Percentiles rank a stretch among this genome's conserved stretches.
phyloP scores from a whole-genome alignment of 352 stramenopile genomes.

The Phytopythium chamaehyphon region DNA sequence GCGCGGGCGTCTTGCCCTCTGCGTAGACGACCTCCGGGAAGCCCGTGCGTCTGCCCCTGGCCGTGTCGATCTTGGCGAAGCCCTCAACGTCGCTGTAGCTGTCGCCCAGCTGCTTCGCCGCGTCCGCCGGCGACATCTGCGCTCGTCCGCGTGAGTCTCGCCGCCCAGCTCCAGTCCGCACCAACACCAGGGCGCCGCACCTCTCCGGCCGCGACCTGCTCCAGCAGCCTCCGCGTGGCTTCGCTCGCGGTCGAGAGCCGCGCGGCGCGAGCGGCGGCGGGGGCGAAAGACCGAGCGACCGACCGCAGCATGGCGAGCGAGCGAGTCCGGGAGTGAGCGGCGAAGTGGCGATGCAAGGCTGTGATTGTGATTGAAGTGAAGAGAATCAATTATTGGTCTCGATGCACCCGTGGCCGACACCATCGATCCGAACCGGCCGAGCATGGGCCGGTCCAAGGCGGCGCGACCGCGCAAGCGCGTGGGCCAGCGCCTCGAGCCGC shows the following conservation, averaged over 20 bases:
- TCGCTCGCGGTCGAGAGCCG: not conserved
- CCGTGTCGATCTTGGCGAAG: conserved; percentile 89
- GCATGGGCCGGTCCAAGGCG: conserved; percentile 37
- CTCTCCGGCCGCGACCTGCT: conserved; percentile 1
- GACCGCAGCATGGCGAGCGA: not conserved
- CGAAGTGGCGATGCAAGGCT: not conserved
- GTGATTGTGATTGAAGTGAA: conserved; percentile 8
- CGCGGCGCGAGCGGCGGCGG: not conserved
- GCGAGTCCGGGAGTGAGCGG: not conserved
- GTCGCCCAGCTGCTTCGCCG: conserved; percentile 14
- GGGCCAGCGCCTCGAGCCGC: conserved; percentile 12
- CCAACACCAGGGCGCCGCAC: not conserved
- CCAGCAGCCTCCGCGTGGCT: not conserved
- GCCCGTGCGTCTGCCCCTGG: conserved; percentile 80
- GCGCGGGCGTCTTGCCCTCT: conserved; percentile 89
- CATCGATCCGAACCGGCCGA: too few species aligned
- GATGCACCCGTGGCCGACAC: too few species aligned
- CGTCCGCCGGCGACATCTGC: conserved; percentile 23
- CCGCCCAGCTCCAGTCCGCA: too few species aligned
- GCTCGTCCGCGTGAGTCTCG: too few species aligned
- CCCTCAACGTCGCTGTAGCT: conserved; percentile 52
- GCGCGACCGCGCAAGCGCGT: conserved; percentile 24
- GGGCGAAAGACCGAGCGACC: too few species aligned
- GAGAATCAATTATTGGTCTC: too few species aligned
- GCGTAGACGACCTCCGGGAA: conserved; percentile 96